Evolutionary conservation across 208 protist genomes (phyloP).

Genomic region (Tetramitus jugosus): DNA sequence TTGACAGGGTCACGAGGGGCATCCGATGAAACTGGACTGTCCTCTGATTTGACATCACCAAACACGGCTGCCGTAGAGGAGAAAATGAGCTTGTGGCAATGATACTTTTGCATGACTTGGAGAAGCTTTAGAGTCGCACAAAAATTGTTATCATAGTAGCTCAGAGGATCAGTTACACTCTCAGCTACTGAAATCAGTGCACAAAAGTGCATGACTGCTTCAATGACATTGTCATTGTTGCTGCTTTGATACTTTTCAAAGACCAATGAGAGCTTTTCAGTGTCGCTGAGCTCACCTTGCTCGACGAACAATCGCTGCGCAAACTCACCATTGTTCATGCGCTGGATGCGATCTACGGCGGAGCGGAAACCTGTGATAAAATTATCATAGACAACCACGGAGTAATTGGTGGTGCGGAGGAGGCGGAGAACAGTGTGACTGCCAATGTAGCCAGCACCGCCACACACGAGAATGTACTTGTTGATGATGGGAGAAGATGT

Average conservation of each 20-base stretch:
- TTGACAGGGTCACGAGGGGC: neutral
- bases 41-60: neutral
- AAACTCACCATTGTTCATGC: neutral
- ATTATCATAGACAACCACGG: neutral
- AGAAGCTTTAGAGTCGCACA: neutral
- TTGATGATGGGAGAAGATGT: too few species aligned
- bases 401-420: neutral
- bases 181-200: neutral
- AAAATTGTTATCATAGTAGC: slow-evolving; percentile 7
- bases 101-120: neutral
- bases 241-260: neutral
- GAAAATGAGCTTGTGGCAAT: neutral
- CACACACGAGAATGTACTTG: neutral
- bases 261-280: neutral
- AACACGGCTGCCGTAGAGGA: neutral
- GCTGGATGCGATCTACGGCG: neutral
- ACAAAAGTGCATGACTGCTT: neutral
- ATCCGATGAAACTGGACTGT: neutral
- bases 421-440: neutral
- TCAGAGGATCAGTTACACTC: neutral
- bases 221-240: neutral
- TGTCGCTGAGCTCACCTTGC: neutral
- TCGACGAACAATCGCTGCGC: neutral
- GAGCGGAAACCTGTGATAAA: neutral
- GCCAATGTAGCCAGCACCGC: neutral